Percentiles rank a stretch among this genome's conserved stretches.
These are phyloP conservation scores for Microcyclospora tardicrescens DNA, from an alignment of 2,329 filamentous ascomycete genomes.

Conservation along the genomic window DNA sequence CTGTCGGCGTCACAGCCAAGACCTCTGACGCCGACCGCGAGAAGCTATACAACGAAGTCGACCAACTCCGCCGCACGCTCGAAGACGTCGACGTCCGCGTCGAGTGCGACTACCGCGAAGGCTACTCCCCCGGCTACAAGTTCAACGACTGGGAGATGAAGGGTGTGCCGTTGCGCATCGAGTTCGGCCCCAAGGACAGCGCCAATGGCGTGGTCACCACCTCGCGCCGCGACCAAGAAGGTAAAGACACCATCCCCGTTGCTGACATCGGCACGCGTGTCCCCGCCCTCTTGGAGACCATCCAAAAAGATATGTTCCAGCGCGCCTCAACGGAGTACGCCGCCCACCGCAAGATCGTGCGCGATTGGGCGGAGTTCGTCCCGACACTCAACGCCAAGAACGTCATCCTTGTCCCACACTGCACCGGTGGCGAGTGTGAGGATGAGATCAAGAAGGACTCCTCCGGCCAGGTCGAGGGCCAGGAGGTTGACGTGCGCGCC, in stretches of 20 bases:
- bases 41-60: conserved; percentile 62
- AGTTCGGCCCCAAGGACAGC: conserved; percentile 91
- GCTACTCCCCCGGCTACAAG: conserved; percentile 90
- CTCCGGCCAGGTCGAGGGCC: conserved; percentile 53
- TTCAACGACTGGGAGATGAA: conserved; percentile 99
- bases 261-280: conserved; percentile 59
- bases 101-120: conserved; percentile 73
- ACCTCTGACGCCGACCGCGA: conserved; percentile 66
- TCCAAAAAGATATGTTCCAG: conserved; percentile 69
- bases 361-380: conserved; percentile 79
- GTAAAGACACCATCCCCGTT: conserved; percentile 70
- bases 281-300: conserved; percentile 71
- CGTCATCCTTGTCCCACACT: conserved; percentile 83
- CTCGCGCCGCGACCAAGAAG: conserved; percentile 68
- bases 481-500: conserved; percentile 56
- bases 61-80: conserved; percentile 56
- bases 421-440: conserved; percentile 71
- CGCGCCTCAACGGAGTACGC: conserved; percentile 69
- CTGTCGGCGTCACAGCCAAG: conserved; percentile 85
- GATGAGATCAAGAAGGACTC: conserved; percentile 91
- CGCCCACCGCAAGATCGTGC: conserved; percentile 67
- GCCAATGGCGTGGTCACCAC: conserved; percentile 73
- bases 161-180: conserved; percentile 83
- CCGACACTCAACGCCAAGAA: conserved; percentile 87
- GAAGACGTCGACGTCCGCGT: conserved; percentile 62